Evolutionary conservation across 352 stramenopile genomes (phyloP), one percentile per base, ranked within the genome.

Genomic region (Blastocystis sp.): DNA sequence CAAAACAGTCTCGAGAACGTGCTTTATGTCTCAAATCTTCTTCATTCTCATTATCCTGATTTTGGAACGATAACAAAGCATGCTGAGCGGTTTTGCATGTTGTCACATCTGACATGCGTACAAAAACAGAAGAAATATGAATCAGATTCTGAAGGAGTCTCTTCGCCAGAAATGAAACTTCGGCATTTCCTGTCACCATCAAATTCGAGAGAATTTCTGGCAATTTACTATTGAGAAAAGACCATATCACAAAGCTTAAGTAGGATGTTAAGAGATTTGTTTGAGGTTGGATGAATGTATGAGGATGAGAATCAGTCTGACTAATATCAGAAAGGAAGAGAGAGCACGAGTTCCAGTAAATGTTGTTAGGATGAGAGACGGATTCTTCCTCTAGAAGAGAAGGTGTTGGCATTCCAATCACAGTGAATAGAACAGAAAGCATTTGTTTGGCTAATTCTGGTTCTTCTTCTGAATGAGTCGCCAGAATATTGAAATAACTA

Each of bases 181-280:
- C 61, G 7, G 57, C 6, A 39, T 86, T 86, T 39, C 37, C 32
- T 19, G 51, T n/a, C 24, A 83, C 24, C 63, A 52, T 61, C 78
- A 86, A 19, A 29, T 78, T 57, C 58, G 87, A 65, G 49, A 88
- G 54, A 21, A 88, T 77, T 29, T 89, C 35, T 57, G 71, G 69
- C 35, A 89, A 57, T 75, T 89, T 88, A 59, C 66, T 51, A 80
- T 88, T 61, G 61, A 88, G 21, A 12, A 89, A 29, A 35, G 75
- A 85, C 69, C 65, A 81, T 0, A 54, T 51, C 21, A 81, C 61
- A 24, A 83, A 52, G 29, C 42, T 65, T 1, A 83, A 32, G 27
- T 83, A 83, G 35, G 71, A 67, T 1, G 71, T 66, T 32, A 83
- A 56, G 16, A 83, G 71, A 43, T 83, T 83, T 21, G 71, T 83